Evolutionary conservation across 2,329 filamentous ascomycete species (phyloP).

Genomic region (Aspergillus fumigatiaffinis): DNA sequence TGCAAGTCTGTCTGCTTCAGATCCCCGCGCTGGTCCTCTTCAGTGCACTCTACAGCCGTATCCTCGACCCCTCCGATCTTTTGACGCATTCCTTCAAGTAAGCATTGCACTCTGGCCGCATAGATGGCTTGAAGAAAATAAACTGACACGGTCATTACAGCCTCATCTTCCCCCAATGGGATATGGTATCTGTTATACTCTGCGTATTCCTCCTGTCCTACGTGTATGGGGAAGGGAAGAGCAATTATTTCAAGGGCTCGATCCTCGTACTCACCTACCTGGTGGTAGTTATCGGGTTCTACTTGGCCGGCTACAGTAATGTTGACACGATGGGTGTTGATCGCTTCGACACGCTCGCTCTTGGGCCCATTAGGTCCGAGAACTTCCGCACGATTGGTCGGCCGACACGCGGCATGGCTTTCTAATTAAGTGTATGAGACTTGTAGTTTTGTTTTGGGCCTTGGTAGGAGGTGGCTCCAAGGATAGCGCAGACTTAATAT

Average conservation of each 20-base stretch:
- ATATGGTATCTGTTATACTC: slow-evolving; percentile 94
- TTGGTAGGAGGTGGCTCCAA: background rate
- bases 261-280: slow-evolving; percentile 91
- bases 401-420: slow-evolving; percentile 34
- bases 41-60: slow-evolving; percentile 68
- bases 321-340: slow-evolving; percentile 47
- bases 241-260: slow-evolving; percentile 99
- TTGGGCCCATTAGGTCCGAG: slow-evolving; percentile 29
- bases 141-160: slow-evolving; percentile 34
- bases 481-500: background rate
- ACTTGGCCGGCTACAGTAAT: slow-evolving; percentile 67
- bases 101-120: slow-evolving; percentile 17
- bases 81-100: slow-evolving; percentile 52
- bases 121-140: background rate
- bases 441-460: slow-evolving; percentile 3
- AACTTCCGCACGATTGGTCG: slow-evolving; percentile 43
- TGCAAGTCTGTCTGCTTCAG: slow-evolving; percentile 93
- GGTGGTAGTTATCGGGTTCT: slow-evolving; percentile 89
- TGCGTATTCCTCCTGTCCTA: slow-evolving; percentile 96
- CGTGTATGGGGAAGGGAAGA: slow-evolving; percentile 98
- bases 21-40: slow-evolving; percentile 91
- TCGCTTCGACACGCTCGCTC: slow-evolving; percentile 45
- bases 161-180: slow-evolving; percentile 96
- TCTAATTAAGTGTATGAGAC: slow-evolving; percentile 12
- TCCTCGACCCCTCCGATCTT: slow-evolving; percentile 53